These are phyloP conservation scores for Pascua sp. DNA, from an alignment of 1,284 basidiomycete genomes.

Conservation along the genomic window DNA sequence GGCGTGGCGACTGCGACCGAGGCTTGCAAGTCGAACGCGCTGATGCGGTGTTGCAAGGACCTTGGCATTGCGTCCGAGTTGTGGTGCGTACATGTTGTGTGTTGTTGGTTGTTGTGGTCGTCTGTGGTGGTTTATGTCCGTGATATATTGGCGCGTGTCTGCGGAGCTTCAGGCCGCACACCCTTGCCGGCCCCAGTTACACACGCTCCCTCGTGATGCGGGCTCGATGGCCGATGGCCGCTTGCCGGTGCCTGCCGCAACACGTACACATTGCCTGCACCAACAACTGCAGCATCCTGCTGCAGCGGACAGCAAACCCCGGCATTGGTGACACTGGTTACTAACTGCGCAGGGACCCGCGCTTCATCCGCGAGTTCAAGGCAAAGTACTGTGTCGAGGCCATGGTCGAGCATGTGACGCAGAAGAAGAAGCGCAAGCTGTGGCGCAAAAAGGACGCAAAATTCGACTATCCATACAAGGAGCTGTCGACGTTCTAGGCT, in stretches of 20 bases:
- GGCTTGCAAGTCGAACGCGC: slow-evolving; percentile 91
- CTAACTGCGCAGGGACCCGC: slow-evolving; percentile 69
- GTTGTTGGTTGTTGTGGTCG: too few relatives aligned
- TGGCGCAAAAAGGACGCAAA: slow-evolving; percentile 86
- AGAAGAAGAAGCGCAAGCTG: slow-evolving; percentile 87
- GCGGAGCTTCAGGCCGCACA: too few relatives aligned
- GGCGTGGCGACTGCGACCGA: slow-evolving; percentile 93
- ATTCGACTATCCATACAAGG: slow-evolving; percentile 81
- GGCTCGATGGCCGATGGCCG: too few relatives aligned
- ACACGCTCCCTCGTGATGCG: too few relatives aligned
- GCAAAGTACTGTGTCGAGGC: slow-evolving; percentile 77
- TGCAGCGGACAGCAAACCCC: neutral
- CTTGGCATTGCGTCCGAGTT: slow-evolving; percentile 93
- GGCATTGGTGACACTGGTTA: neutral
- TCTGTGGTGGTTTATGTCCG: too few relatives aligned
- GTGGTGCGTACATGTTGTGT: slow-evolving; percentile 60
- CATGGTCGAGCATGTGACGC: slow-evolving; percentile 73
- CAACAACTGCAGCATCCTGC: neutral
- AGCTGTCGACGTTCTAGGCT: slow-evolving; percentile 41
- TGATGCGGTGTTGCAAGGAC: slow-evolving; percentile 98
- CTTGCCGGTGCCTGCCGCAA: too few relatives aligned
- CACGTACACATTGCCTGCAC: too few relatives aligned
- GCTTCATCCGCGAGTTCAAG: slow-evolving; percentile 93
- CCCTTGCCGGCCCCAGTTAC: too few relatives aligned
- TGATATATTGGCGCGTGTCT: neutral